A percentile compares a stretch with the other conserved stretches of the same genome.
phyloP scores from a whole-genome alignment of 768 basidiomycete species.

The Suillus alpinus region DNA sequence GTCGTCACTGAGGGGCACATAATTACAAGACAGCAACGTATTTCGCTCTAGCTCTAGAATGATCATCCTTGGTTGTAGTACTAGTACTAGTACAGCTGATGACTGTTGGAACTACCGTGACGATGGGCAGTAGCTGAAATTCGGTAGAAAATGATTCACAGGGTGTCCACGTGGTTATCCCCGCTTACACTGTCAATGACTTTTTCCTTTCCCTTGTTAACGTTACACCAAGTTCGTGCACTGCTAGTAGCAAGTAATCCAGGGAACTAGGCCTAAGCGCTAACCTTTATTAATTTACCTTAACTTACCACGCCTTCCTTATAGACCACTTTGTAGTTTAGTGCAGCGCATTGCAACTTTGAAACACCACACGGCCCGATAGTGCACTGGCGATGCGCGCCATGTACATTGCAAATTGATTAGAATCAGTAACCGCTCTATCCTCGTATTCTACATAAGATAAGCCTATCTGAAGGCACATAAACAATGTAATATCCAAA shows the following conservation, averaged over 20 bases:
- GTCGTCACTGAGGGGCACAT: constrained; percentile 13
- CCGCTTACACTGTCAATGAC: constrained; percentile 1
- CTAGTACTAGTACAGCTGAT: too few species aligned
- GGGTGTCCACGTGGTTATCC: constrained; percentile 7
- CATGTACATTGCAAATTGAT: background rate
- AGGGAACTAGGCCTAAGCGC: background rate
- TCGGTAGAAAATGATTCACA: background rate
- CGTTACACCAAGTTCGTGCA: too few species aligned
- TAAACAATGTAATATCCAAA: background rate
- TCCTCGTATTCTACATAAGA: background rate
- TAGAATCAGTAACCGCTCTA: background rate
- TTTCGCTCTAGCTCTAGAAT: too few species aligned
- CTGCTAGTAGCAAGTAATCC: too few species aligned
- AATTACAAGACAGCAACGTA: background rate
- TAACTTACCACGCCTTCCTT: too few species aligned
- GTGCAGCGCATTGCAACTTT: background rate
- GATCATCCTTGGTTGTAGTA: too few species aligned
- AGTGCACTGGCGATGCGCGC: background rate
- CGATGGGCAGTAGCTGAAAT: background rate
- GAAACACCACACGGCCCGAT: too few species aligned
- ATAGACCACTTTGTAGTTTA: background rate
- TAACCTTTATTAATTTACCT: too few species aligned
- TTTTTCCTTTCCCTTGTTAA: too few species aligned
- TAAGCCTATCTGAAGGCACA: background rate
- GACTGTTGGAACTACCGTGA: background rate